Conservation (phyloP, 1,139 yeast genomes). For the Kazachstania sp. region DNA sequence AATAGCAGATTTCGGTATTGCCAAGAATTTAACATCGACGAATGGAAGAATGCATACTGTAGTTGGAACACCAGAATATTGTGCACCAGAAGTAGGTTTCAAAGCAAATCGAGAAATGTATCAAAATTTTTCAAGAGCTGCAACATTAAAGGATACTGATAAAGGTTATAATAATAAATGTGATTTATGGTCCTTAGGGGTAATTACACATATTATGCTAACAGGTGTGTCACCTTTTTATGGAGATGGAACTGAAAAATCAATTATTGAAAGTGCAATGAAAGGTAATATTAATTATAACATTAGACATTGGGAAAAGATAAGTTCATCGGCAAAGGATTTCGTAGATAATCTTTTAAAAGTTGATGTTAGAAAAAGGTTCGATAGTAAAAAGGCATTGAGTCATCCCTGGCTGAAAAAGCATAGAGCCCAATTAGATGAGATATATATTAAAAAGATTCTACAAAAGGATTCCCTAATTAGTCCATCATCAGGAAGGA, state of each 20-base stretch:
- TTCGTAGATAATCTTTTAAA: slow-evolving; percentile 38
- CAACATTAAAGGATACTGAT: slow-evolving; percentile 19
- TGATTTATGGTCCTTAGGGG: slow-evolving; percentile 63
- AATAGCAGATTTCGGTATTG: slow-evolving; percentile 62
- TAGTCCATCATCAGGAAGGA: neutral
- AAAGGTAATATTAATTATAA: slow-evolving; percentile 38
- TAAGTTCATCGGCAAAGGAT: slow-evolving; percentile 37
- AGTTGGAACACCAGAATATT: slow-evolving; percentile 61
- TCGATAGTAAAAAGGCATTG: slow-evolving; percentile 34
- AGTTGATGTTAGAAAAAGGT: slow-evolving; percentile 35
- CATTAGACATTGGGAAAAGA: slow-evolving; percentile 35
- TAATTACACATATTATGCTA: slow-evolving; percentile 46
- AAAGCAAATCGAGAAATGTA: slow-evolving; percentile 25
- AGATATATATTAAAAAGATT: slow-evolving; percentile 29
- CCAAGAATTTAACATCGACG: slow-evolving; percentile 35
- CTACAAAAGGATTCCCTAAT: slow-evolving; percentile 6
- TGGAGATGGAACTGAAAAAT: slow-evolving; percentile 35
- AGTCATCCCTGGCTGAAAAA: slow-evolving; percentile 42
- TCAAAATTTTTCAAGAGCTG: slow-evolving; percentile 24
- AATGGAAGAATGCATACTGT: slow-evolving; percentile 42
- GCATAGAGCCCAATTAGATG: slow-evolving; percentile 27
- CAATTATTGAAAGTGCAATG: slow-evolving; percentile 35
- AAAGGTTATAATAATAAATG: slow-evolving; percentile 47
- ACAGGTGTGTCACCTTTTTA: slow-evolving; percentile 59
- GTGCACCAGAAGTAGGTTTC: slow-evolving; percentile 58